Evolutionary conservation across 768 basidiomycete species (phyloP).

Genomic region (Xanthoconium stramineum): DNA sequence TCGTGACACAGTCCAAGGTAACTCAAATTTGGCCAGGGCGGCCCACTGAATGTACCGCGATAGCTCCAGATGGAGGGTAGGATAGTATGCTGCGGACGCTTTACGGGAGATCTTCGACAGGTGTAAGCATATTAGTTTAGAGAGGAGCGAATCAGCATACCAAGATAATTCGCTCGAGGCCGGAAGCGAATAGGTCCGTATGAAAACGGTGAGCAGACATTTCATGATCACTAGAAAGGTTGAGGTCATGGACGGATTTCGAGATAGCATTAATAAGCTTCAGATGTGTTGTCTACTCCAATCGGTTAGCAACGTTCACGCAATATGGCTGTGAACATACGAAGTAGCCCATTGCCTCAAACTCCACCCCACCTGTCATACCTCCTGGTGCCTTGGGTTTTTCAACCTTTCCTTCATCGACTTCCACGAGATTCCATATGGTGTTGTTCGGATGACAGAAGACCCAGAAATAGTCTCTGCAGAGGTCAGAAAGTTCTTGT

Average conservation of each 20-base stretch:
- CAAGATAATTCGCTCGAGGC: slow-evolving; percentile 85
- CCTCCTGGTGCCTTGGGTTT: slow-evolving; percentile 93
- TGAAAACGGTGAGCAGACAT: slow-evolving; percentile 83
- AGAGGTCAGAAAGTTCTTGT: slow-evolving; percentile 82
- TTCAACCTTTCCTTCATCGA: slow-evolving; percentile 82
- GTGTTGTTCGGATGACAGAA: slow-evolving; percentile 95
- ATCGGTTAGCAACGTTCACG: slow-evolving; percentile 7
- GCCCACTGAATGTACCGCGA: slow-evolving; percentile 79
- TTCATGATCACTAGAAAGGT: slow-evolving; percentile 64
- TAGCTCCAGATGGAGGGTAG: slow-evolving; percentile 90
- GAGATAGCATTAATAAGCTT: slow-evolving; percentile 82
- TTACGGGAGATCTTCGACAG: slow-evolving; percentile 80
- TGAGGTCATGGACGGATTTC: slow-evolving; percentile 59
- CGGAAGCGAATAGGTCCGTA: slow-evolving; percentile 82
- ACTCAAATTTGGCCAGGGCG: slow-evolving; percentile 61
- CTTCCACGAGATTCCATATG: slow-evolving; percentile 82
- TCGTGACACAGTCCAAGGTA: slow-evolving; percentile 79
- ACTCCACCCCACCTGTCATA: slow-evolving; percentile 98
- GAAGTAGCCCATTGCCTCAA: slow-evolving; percentile 94
- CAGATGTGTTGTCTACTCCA: slow-evolving; percentile 76
- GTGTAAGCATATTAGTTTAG: not conserved
- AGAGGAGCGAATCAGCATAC: slow-evolving; percentile 42
- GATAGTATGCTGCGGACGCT: slow-evolving; percentile 93
- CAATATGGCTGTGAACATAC: slow-evolving; percentile 46
- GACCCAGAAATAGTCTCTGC: slow-evolving; percentile 94